phyloP scores from a whole-genome alignment of 2,329 filamentous ascomycete genomes.

The Trichoderma cornu-damae region DNA sequence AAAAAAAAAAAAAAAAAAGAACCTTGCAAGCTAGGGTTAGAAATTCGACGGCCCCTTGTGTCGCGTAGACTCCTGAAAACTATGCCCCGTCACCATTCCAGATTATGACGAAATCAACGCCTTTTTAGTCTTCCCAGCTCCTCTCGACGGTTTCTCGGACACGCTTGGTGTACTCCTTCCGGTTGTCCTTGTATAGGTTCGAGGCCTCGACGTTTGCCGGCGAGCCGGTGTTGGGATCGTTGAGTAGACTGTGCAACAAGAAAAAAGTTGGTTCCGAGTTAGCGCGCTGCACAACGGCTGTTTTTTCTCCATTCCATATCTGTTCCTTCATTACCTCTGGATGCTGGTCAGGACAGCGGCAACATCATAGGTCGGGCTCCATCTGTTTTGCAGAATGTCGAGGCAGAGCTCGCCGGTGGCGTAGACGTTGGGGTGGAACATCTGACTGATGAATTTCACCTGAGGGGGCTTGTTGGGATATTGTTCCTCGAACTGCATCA shows the following conservation, averaged over 20 bases:
- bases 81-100: not conserved
- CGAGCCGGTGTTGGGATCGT: constrained; percentile 97
- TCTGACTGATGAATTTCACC: constrained; percentile 97
- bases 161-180: constrained; percentile 91
- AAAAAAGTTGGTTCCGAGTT: not conserved
- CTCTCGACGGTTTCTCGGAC: constrained; percentile 97
- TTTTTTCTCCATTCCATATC: not conserved
- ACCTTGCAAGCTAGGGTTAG: not conserved
- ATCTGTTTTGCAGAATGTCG: constrained; percentile 95
- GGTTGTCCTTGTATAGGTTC: constrained; percentile 97
- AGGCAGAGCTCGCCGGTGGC: constrained; percentile 93
- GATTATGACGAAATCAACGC: not conserved
- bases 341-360: constrained; percentile 96
- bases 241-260: constrained; percentile 63
- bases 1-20: too few species aligned
- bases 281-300: not conserved
- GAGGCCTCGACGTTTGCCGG: constrained; percentile 97
- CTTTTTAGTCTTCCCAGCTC: constrained; percentile 87
- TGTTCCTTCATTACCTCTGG: constrained; percentile 73
- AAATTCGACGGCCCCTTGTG: not conserved
- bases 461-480: constrained; percentile 97
- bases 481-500: constrained; percentile 99
- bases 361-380: constrained; percentile 98
- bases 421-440: constrained; percentile 99
- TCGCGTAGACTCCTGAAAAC: not conserved